Conservation (phyloP, 805 yeast species). For the Saccharomyces cerevisiae region DNA sequence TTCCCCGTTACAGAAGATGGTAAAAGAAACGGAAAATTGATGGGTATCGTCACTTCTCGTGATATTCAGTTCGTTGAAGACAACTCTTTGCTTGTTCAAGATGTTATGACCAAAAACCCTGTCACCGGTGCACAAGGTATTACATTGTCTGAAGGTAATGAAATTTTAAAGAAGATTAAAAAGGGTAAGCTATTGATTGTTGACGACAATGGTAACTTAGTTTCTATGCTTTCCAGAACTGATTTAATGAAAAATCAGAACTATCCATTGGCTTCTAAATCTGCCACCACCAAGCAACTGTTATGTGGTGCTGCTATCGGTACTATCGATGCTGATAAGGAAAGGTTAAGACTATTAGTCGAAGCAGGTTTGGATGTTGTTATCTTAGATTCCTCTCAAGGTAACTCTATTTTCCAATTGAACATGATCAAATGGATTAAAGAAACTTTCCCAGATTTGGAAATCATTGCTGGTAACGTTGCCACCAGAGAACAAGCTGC, state of each 20-base stretch:
- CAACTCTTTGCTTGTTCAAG: conserved; percentile 50
- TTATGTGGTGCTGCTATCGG: conserved; percentile 99
- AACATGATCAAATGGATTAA: conserved; percentile 92
- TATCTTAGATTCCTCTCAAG: conserved; percentile 92
- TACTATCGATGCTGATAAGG: conserved; percentile 81
- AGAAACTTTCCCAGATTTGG: conserved; percentile 63
- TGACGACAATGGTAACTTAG: conserved; percentile 65
- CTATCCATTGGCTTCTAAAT: conserved; percentile 92
- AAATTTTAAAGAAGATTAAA: conserved; percentile 81
- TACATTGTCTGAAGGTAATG: conserved; percentile 78
- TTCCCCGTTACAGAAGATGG: conserved; percentile 98
- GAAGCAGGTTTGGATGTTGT: conserved; percentile 97
- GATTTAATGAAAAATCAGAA: conserved; percentile 93
- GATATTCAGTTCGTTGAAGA: conserved; percentile 92
- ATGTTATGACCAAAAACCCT: conserved; percentile 84
- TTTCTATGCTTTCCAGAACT: conserved; percentile 86
- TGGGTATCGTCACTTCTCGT: conserved; percentile 95
- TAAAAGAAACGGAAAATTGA: conserved; percentile 73
- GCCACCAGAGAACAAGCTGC: conserved; percentile 99
- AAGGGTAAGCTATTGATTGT: conserved; percentile 96
- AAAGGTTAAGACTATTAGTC: conserved; percentile 74
- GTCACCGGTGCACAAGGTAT: conserved; percentile 80
- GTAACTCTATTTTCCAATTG: conserved; percentile 91
- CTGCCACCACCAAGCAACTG: conserved; percentile 86
- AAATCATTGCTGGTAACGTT: conserved; percentile 96